Base-by-base conservation (phyloP, 768 basidiomycete genomes). In the Leccinum arenicola region DNA sequence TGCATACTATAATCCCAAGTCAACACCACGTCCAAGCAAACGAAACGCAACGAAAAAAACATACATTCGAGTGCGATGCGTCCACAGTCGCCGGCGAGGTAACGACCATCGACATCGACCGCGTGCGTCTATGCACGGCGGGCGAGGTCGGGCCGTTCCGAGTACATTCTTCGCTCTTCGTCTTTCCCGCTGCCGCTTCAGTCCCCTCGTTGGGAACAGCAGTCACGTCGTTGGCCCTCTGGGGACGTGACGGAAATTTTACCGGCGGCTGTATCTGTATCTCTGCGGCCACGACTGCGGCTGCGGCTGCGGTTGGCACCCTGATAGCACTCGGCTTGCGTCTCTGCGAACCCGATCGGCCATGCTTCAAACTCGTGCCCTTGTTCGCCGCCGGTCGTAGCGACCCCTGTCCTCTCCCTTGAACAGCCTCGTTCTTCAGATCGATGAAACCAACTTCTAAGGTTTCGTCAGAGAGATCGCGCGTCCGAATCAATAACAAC, bases 21-120 rank as follows among this genome's bases (percentile, higher is more conserved):
- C 4, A 67, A 55, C 31, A 15, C 3, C 45, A n/a, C 8, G 10
- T 29, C 6, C 25, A 9, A 35, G 11, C n/a, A 11, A 17, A 12
- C 7, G 21, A 17, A 33, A 51, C 5, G 38, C 19, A 3, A 8
- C 19, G 21, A 10, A 14, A 11, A 14, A 12, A 10, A 66, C 69
- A 50, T 31, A 70, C 67, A 15, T 31, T 65, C 43, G 65, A 27
- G 19, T 61, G 60, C 17, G 58, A 47, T 9, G 56, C 49, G 29
- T 66, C 54, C 56, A 52, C 47, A 9, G 62, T 40, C 31, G 54
- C 35, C 11, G 69, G 62, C 4, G 71, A 61, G 2, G 54, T 61
- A 47, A 40, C 54, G 15, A 71, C 65, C 60, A 61, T 70, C 3
- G 72, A 57, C 69, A 73, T 60, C 0, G 72, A 73, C 35, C 43